A percentile compares a stretch with the other conserved stretches of the same genome.
phyloP scores from a whole-genome alignment of 208 protist genomes.

The Naegleria lovaniensis region DNA sequence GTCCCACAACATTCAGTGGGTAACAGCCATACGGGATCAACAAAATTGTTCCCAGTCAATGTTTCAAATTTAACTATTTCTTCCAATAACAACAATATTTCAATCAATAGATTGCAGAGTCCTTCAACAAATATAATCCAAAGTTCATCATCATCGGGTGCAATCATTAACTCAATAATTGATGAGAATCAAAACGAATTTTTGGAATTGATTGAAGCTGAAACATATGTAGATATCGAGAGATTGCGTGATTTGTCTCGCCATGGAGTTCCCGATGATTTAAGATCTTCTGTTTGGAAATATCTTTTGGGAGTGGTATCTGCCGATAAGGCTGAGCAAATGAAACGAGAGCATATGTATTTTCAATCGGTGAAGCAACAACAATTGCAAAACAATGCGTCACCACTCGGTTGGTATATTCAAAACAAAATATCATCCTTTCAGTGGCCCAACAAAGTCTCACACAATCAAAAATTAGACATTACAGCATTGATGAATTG shows the following conservation, averaged over 20 bases:
- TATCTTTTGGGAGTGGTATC: not conserved
- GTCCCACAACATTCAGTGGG: no score
- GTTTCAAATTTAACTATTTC: no score
- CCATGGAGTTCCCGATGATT: slow-evolving; percentile 6
- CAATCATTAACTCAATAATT: not conserved
- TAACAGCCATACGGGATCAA: no score
- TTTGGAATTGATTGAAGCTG: slow-evolving; percentile 14
- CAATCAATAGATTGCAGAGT: not conserved
- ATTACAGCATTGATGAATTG: not conserved
- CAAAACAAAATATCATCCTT: not conserved
- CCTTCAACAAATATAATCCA: not conserved
- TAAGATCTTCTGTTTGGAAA: slow-evolving; percentile 19
- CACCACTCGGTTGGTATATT: not conserved
- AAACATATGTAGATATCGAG: slow-evolving; percentile 3
- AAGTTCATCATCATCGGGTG: not conserved
- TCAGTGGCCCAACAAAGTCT: not conserved
- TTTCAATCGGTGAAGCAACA: not conserved
- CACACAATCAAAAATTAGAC: not conserved
- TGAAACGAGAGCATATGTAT: not conserved
- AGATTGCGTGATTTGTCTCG: slow-evolving; percentile 6
- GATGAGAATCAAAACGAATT: slow-evolving; percentile 1
- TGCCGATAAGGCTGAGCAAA: slow-evolving; percentile 2
- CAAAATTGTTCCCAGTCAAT: no score
- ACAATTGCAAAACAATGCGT: not conserved
- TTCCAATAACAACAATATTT: no score